Evolutionary conservation across 768 basidiomycete species (phyloP).

Genomic region (Trametes cubensis): DNA sequence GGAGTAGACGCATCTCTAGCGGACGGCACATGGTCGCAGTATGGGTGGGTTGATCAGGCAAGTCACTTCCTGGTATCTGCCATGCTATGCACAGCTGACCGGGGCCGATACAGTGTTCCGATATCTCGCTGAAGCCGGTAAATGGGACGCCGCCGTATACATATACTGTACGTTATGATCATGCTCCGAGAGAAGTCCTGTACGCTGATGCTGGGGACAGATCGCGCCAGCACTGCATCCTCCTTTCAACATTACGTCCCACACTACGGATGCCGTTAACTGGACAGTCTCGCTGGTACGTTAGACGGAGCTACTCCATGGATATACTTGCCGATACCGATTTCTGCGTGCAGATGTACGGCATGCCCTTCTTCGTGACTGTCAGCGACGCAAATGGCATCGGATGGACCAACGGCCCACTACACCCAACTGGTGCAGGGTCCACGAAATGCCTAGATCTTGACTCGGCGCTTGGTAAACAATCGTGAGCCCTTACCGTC

Average conservation of each 20-base stretch:
- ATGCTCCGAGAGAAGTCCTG: neutral
- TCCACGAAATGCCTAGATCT: slow-evolving; percentile 45
- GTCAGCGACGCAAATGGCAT: slow-evolving; percentile 53
- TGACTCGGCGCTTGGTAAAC: slow-evolving; percentile 4
- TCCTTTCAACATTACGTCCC: slow-evolving; percentile 57
- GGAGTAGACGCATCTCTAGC: slow-evolving; percentile 47
- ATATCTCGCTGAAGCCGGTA: slow-evolving; percentile 53
- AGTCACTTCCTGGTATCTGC: slow-evolving; percentile 4
- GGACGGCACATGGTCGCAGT: slow-evolving; percentile 57
- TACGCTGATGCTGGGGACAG: slow-evolving; percentile 34
- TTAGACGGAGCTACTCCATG: neutral
- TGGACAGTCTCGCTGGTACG: slow-evolving; percentile 56
- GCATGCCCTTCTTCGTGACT: slow-evolving; percentile 58
- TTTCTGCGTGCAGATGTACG: slow-evolving; percentile 44
- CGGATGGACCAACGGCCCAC: slow-evolving; percentile 58
- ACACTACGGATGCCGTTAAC: slow-evolving; percentile 46
- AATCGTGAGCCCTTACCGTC: neutral
- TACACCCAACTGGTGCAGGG: slow-evolving; percentile 53
- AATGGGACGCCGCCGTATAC: slow-evolving; percentile 65
- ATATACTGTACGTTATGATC: slow-evolving; percentile 46
- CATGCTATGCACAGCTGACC: neutral
- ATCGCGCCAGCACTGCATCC: slow-evolving; percentile 63
- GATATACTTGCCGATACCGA: neutral
- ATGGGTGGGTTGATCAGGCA: slow-evolving; percentile 62
- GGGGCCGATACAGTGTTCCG: slow-evolving; percentile 49